Evolutionary conservation across 2,329 filamentous ascomycete genomes (phyloP).

Genomic region (Ceratocystis albifundus): DNA sequence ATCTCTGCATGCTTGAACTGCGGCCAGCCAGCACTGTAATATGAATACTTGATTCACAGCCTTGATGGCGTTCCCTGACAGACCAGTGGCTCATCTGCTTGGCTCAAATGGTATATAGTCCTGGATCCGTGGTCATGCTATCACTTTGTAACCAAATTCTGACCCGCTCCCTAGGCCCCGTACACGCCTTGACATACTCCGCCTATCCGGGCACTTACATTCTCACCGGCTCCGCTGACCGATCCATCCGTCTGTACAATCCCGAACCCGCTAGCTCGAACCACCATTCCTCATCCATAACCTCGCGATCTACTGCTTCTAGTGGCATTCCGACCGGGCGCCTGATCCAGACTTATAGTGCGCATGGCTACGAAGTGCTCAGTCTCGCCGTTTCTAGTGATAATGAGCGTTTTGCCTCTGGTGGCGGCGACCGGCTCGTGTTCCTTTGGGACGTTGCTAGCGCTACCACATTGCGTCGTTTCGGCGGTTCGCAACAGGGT

Average conservation of each 20-base stretch:
- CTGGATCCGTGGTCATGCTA: background rate
- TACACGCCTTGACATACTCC: conserved; percentile 63
- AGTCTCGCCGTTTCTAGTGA: conserved; percentile 61
- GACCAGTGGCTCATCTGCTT: conserved; percentile 44
- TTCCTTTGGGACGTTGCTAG: conserved; percentile 91
- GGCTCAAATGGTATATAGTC: conserved; percentile 45
- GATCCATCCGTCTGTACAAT: conserved; percentile 77
- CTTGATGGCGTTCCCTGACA: conserved; percentile 38
- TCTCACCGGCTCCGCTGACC: conserved; percentile 76
- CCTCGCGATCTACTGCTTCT: background rate
- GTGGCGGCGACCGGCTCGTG: conserved; percentile 78
- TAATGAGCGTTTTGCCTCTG: conserved; percentile 78
- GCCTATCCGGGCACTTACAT: conserved; percentile 63
- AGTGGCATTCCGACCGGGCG: conserved; percentile 36
- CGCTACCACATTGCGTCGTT: conserved; percentile 64
- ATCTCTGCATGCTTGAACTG: background rate
- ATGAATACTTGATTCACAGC: conserved; percentile 8
- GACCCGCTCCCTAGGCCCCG: conserved; percentile 41
- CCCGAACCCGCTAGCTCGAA: conserved; percentile 43
- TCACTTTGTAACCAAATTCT: background rate
- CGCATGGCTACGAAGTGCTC: conserved; percentile 86
- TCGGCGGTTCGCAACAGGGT: conserved; percentile 48
- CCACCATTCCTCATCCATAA: conserved; percentile 23
- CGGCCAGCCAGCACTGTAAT: background rate
- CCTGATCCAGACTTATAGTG: conserved; percentile 77